Evolutionary conservation across 139 green algal genomes (phyloP).

Genomic region (Chlamydomonas sphaeroides): DNA sequence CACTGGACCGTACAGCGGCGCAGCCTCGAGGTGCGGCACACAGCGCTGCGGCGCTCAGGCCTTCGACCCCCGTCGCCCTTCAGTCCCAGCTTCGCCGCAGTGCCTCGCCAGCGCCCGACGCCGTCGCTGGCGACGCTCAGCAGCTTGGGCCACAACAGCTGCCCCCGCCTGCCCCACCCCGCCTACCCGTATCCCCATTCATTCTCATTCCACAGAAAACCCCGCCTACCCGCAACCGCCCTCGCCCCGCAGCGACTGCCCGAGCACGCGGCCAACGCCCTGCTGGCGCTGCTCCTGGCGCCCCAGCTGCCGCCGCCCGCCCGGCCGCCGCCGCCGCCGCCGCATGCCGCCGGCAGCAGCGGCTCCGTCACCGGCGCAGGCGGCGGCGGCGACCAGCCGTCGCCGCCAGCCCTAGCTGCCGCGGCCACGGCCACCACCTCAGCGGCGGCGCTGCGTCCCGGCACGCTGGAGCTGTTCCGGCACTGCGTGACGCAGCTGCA

Average conservation of each 20-base stretch:
- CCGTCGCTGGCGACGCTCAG: too few species aligned
- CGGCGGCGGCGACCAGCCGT: background rate
- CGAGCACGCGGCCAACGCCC: conserved; percentile 21
- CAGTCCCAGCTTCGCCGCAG: too few species aligned
- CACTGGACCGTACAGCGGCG: conserved; percentile 24
- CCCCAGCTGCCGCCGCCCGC: too few species aligned
- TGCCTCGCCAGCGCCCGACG: too few species aligned
- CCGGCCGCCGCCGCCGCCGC: background rate
- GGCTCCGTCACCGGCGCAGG: background rate
- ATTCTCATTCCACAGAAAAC: too few species aligned
- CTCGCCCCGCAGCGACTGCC: conserved; percentile 6
- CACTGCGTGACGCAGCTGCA: background rate
- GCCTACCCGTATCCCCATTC: too few species aligned
- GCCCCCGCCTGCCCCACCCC: too few species aligned
- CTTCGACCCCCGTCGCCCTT: too few species aligned
- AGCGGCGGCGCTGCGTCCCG: background rate
- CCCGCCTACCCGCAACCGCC: too few species aligned
- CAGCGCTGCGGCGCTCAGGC: too few species aligned
- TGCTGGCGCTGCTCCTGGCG: background rate
- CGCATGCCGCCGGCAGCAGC: background rate
- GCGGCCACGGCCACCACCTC: background rate
- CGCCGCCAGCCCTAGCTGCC: background rate
- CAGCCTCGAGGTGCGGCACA: background rate
- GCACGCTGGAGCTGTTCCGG: conserved; percentile 22
- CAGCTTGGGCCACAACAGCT: too few species aligned